Conservation (phyloP, 164 flowering plant genomes). For the Akebia trifoliata region DNA sequence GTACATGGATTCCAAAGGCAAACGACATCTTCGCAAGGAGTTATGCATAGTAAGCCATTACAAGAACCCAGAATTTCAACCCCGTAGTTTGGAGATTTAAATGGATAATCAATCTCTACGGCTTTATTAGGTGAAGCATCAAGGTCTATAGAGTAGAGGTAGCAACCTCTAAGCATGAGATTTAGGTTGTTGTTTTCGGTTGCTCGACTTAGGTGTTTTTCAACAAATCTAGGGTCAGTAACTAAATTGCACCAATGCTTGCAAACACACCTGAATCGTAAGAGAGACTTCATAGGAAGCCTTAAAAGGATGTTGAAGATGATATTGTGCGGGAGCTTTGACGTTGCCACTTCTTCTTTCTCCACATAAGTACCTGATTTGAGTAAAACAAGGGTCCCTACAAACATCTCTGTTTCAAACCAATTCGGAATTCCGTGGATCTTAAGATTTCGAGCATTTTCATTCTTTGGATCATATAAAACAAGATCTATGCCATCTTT, state of each 20-base stretch:
- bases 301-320: background rate
- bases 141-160: background rate
- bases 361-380: too few species aligned
- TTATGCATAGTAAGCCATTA: constrained; percentile 3
- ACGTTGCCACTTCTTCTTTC: background rate
- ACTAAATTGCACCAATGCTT: background rate
- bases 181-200: background rate
- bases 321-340: constrained; percentile 3
- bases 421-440: background rate
- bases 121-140: background rate
- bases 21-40: background rate
- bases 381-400: background rate
- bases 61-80: constrained; percentile 4
- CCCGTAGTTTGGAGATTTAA: background rate
- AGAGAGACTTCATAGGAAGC: constrained; percentile 1
- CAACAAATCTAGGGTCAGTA: background rate
- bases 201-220: constrained; percentile 2
- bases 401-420: background rate
- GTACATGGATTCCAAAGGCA: constrained; percentile 5
- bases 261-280: constrained; percentile 3
- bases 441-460: background rate
- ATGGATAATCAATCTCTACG: background rate
- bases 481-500: too few species aligned
- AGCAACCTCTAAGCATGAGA: background rate
- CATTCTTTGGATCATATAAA: too few species aligned